These are phyloP conservation scores for Stygiomarasmius scandens DNA, from an alignment of 1,284 basidiomycete genomes.

Conservation along the genomic window DNA sequence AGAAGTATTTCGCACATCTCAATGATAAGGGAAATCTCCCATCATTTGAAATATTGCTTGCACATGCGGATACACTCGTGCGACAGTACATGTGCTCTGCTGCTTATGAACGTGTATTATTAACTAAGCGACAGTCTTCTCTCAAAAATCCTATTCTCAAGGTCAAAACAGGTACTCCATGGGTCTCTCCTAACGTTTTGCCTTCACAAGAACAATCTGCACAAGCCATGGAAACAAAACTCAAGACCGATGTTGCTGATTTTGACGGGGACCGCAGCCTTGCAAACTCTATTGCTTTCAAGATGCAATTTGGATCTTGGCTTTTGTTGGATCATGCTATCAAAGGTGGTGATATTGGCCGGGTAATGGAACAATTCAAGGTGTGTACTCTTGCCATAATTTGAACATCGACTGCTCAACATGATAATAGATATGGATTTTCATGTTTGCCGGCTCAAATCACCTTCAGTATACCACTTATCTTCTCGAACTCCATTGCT, in stretches of 20 bases:
- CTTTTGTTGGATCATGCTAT: neutral
- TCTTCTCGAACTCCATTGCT: conserved; percentile 7
- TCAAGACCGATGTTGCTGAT: neutral
- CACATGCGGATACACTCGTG: neutral
- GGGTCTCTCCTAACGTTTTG: neutral
- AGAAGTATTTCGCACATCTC: neutral
- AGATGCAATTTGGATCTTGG: conserved; percentile 4
- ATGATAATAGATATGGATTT: conserved; percentile 4
- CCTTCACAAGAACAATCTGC: neutral
- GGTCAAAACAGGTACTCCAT: neutral
- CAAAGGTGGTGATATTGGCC: neutral
- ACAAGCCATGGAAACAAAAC: neutral
- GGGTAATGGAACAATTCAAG: neutral
- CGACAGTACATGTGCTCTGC: neutral
- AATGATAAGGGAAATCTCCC: neutral
- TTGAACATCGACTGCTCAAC: neutral
- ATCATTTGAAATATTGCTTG: neutral
- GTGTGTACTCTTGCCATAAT: neutral
- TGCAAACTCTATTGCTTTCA: conserved; percentile 1
- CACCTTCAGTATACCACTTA: neutral
- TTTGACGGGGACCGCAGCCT: conserved; percentile 2
- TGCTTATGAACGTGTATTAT: neutral
- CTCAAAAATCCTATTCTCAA: neutral
- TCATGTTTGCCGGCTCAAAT: neutral
- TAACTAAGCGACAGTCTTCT: neutral